Percentiles rank a stretch among this genome's conserved stretches.
These are phyloP conservation scores for Monosporascus sp. DNA, from an alignment of 2,329 filamentous ascomycete genomes.

Conservation along the genomic window DNA sequence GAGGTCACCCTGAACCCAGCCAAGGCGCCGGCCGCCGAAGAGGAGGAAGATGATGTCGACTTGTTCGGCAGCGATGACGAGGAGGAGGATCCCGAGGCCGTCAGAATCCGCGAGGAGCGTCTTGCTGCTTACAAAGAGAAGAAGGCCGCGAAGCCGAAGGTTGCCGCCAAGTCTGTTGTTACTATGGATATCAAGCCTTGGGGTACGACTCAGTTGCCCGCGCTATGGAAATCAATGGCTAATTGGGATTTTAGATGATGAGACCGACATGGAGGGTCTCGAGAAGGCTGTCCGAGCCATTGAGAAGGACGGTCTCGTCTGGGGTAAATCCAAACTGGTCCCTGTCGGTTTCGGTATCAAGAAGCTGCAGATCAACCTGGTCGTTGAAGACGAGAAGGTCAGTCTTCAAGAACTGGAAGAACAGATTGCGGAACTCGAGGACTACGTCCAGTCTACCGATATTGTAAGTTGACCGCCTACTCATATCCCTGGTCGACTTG, in stretches of 20 bases:
- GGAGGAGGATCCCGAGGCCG: constrained; percentile 88
- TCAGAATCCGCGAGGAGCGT: constrained; percentile 78
- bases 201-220: constrained; percentile 60
- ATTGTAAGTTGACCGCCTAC: constrained; percentile 47
- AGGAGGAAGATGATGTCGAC: constrained; percentile 83
- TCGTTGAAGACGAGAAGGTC: constrained; percentile 96
- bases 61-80: constrained; percentile 92
- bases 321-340: constrained; percentile 88
- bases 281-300: constrained; percentile 78
- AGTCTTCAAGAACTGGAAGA: constrained; percentile 36
- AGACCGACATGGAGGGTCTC: constrained; percentile 84
- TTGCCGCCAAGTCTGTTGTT: constrained; percentile 90
- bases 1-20: constrained; percentile 81
- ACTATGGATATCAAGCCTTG: constrained; percentile 97
- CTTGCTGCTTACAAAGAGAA: constrained; percentile 93
- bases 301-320: constrained; percentile 89
- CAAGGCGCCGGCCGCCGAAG: constrained; percentile 65
- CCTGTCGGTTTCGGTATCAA: constrained; percentile 95
- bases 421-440: constrained; percentile 61
- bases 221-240: not conserved
- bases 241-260: constrained; percentile 59
- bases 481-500: not conserved
- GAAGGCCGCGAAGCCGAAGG: constrained; percentile 92
- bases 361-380: constrained; percentile 98
- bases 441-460: constrained; percentile 94